phyloP scores from a whole-genome alignment of 306 rosid genomes.

The Lotus japonicus region DNA sequence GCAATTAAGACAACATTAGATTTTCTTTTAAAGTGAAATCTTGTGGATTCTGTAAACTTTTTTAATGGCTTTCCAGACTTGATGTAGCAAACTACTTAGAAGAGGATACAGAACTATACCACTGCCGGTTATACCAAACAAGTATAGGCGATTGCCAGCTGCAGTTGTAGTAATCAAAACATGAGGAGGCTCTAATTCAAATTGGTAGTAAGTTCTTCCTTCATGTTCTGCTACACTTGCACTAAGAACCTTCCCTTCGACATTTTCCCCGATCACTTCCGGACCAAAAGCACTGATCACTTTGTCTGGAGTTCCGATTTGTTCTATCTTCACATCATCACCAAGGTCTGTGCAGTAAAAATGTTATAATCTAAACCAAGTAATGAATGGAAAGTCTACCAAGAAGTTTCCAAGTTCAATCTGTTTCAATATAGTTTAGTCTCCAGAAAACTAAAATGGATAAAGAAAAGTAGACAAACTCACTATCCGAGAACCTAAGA shows the following conservation, averaged over 20 bases:
- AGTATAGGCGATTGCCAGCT: slow-evolving; percentile 91
- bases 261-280: slow-evolving; percentile 89
- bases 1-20: slow-evolving; percentile 23
- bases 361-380: slow-evolving; percentile 4
- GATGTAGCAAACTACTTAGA: background rate
- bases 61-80: slow-evolving; percentile 9
- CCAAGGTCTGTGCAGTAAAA: slow-evolving; percentile 52
- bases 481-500: slow-evolving; percentile 78
- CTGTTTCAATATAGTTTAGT: background rate
- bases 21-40: background rate
- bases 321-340: slow-evolving; percentile 75
- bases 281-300: slow-evolving; percentile 94
- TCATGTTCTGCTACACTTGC: slow-evolving; percentile 52
- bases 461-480: slow-evolving; percentile 15
- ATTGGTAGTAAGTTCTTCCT: slow-evolving; percentile 90
- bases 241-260: slow-evolving; percentile 82
- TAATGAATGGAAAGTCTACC: background rate
- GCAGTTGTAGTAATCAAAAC: slow-evolving; percentile 85
- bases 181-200: slow-evolving; percentile 97
- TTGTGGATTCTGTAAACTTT: background rate
- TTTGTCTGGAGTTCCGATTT: slow-evolving; percentile 80
- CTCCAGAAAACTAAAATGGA: background rate
- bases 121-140: slow-evolving; percentile 72
- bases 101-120: slow-evolving; percentile 40
- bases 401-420: background rate